Evolutionary conservation across 306 rosid genomes (phyloP), one percentile per base, ranked within the genome.

Genomic region (Casuarina cunninghamiana): DNA sequence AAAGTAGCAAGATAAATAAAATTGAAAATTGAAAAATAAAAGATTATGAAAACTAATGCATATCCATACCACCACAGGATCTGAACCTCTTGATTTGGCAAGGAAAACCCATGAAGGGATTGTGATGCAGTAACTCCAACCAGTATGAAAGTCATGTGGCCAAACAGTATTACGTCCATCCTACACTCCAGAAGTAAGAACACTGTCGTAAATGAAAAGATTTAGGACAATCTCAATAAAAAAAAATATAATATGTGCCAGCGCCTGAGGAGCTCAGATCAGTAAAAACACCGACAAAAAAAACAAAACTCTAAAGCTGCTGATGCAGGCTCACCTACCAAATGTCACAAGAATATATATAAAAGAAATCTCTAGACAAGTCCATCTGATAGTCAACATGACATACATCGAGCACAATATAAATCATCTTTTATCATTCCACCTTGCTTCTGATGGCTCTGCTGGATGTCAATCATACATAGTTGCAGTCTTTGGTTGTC

Each of bases 41-140:
- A 38, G 43, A n/a, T 3, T 57, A 15, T 37, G 6, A 72, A 49
- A 44, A 10, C 46, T 41, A 37, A 50, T 10, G 55, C 12, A 46
- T 11, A 42, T 45, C 76, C 26, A 75, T 87, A 95, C 98, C 86
- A 81, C 89, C 70, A 91, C 89, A 21, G 93, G 89, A 84, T 87
- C 88, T 70, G 95, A 88, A 82, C 86, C 75, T 39, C 80, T 63
- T 63, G 91, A 84, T 84, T 84, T 89, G 71, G 88, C 92, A 80
- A 75, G 84, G 69, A 77, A 71, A 43, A 73, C 69, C 95, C 95
- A 92, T 1, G 98, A 92, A 86, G 97, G 97, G 84, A 95, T 65
- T 0, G 91, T 84, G 49, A 90, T 82, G 58, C 90, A 89, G 78
- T 90, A 95, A 77, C 91, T 88, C 98, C 98, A 95, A 80, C 86